A percentile compares a stretch with the other conserved stretches of the same genome.
These are phyloP conservation scores for Plasmodium chabaudi DNA, from an alignment of 169 alveolate genomes.

Conservation along the genomic window DNA sequence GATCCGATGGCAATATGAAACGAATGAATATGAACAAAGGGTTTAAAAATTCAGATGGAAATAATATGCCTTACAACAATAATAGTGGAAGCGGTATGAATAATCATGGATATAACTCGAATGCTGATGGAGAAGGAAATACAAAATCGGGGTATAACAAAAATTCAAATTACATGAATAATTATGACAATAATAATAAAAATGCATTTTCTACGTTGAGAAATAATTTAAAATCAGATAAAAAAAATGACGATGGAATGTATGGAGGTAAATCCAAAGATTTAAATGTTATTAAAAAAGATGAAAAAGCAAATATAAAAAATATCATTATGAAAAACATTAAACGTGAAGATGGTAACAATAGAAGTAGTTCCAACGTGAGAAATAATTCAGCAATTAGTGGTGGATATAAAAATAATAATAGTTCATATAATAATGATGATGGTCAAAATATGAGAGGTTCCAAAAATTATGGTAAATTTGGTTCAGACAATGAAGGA, in stretches of 20 bases:
- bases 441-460: neutral
- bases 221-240: slow-evolving; percentile 35
- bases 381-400: neutral
- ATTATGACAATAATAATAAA: slow-evolving; percentile 4
- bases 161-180: slow-evolving; percentile 4
- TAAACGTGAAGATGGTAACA: slow-evolving; percentile 35
- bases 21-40: slow-evolving; percentile 4
- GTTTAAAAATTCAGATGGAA: slow-evolving; percentile 19
- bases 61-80: slow-evolving; percentile 5
- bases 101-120: slow-evolving; percentile 1
- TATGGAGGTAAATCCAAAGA: slow-evolving; percentile 20
- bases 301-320: slow-evolving; percentile 47
- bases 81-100: neutral
- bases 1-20: slow-evolving; percentile 7
- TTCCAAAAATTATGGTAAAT: neutral
- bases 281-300: slow-evolving; percentile 26
- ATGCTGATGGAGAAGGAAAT: slow-evolving; percentile 4
- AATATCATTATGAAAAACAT: slow-evolving; percentile 64
- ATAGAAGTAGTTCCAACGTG: neutral
- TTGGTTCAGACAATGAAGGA: slow-evolving; percentile 10
- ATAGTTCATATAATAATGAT: slow-evolving; percentile 12
- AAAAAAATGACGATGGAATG: slow-evolving; percentile 8
- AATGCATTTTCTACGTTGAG: slow-evolving; percentile 20
- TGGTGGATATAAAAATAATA: neutral
- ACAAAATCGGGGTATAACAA: neutral